phyloP scores from a whole-genome alignment of 148 eudicot genomes.

The Vaccinium macrocarpon region DNA sequence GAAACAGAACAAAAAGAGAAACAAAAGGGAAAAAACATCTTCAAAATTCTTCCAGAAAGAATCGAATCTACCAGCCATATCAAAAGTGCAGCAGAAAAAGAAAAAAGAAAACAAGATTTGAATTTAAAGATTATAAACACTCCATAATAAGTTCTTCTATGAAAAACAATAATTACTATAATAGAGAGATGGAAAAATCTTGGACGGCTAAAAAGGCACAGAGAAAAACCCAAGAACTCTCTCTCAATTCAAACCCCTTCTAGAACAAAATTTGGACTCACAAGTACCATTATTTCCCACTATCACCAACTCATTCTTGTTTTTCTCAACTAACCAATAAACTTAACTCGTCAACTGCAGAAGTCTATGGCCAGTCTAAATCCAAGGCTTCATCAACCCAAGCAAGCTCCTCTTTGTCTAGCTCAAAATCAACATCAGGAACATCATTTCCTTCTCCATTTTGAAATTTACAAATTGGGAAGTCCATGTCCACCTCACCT shows the following conservation, averaged over 20 bases:
- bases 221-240: constrained; percentile 14
- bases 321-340: neutral
- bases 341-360: neutral
- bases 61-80: neutral
- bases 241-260: neutral
- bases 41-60: neutral
- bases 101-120: neutral
- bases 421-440: constrained; percentile 18
- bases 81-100: neutral
- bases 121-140: neutral
- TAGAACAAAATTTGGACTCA: neutral
- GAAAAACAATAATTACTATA: neutral
- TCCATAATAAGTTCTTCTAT: neutral
- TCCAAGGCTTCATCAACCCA: constrained; percentile 31
- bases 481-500: constrained; percentile 21
- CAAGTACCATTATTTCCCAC: neutral
- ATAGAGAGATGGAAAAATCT: neutral
- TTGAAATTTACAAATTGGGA: constrained; percentile 22
- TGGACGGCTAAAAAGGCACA: constrained; percentile 16
- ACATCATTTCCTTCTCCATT: constrained; percentile 12
- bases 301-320: neutral
- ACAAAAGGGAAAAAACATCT: neutral
- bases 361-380: constrained; percentile 13
- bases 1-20: neutral
- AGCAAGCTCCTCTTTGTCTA: constrained; percentile 26